Evolutionary conservation across 306 rosid genomes (phyloP).

Genomic region (Boehmeria nivea): DNA sequence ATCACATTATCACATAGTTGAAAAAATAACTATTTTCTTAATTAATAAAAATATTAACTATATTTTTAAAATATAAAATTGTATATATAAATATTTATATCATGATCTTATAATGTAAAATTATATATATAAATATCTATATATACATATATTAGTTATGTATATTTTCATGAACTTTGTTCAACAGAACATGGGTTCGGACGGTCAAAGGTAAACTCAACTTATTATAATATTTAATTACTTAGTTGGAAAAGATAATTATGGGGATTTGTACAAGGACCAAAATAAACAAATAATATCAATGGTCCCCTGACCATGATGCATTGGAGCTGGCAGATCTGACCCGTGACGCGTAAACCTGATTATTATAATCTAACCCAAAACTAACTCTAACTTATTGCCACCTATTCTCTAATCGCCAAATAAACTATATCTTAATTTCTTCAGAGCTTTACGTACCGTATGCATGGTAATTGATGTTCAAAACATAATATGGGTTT

Average conservation of each 20-base stretch:
- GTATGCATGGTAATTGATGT: neutral
- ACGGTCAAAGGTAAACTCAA: slow-evolving; percentile 22
- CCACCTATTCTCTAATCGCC: slow-evolving; percentile 1
- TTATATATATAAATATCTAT: neutral
- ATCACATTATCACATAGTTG: neutral
- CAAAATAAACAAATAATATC: neutral
- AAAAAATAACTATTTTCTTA: neutral
- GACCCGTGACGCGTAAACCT: neutral
- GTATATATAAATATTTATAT: too few relatives aligned
- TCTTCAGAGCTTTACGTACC: neutral
- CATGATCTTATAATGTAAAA: neutral
- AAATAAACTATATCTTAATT: neutral
- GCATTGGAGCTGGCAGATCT: slow-evolving; percentile 18
- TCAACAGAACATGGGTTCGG: slow-evolving; percentile 20
- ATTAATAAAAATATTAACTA: too few relatives aligned
- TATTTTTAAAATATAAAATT: too few relatives aligned
- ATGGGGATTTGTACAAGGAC: neutral
- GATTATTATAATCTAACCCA: neutral
- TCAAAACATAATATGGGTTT: neutral
- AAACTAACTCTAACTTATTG: slow-evolving; percentile 1
- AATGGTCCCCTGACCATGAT: slow-evolving; percentile 14
- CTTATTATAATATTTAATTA: neutral
- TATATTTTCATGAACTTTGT: slow-evolving; percentile 1
- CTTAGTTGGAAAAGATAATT: neutral
- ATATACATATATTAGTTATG: neutral